phyloP scores from a whole-genome alignment of 2,329 filamentous ascomycete genomes.

The Scolecobasidium constrictum region DNA sequence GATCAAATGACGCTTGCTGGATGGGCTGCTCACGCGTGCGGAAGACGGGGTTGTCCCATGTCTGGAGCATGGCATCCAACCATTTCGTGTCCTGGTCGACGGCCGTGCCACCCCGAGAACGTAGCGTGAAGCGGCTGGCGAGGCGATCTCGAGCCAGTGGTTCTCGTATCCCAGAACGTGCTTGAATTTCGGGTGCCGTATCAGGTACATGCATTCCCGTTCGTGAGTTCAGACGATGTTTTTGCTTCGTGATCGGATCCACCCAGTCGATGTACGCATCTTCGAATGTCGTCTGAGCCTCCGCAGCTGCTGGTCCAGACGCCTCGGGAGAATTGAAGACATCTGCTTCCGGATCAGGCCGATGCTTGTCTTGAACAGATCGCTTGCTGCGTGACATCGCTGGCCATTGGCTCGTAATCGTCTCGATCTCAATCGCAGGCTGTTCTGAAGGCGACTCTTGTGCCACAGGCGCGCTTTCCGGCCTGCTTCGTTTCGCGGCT shows the following conservation, averaged over 20 bases:
- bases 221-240: conserved; percentile 40
- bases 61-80: conserved; percentile 49
- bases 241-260: conserved; percentile 47
- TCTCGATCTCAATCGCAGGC: too few species aligned
- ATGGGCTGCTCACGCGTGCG: conserved; percentile 35
- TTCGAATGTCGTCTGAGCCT: too few species aligned
- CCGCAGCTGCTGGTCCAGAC: too few species aligned
- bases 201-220: conserved; percentile 37
- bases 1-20: conserved; percentile 22
- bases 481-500: too few species aligned
- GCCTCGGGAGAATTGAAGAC: too few species aligned
- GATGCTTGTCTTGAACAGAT: too few species aligned
- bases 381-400: too few species aligned
- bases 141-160: conserved; percentile 1
- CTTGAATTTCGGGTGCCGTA: too few species aligned
- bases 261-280: conserved; percentile 44
- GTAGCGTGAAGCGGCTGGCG: conserved; percentile 21
- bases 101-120: background rate
- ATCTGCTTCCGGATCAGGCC: too few species aligned
- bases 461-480: too few species aligned
- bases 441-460: background rate
- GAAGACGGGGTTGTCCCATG: conserved; percentile 73
- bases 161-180: too few species aligned
- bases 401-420: too few species aligned
- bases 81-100: conserved; percentile 28